These are phyloP conservation scores for Nepenthes mirabilis DNA, from an alignment of 148 eudicot genomes.

Conservation along the genomic window DNA sequence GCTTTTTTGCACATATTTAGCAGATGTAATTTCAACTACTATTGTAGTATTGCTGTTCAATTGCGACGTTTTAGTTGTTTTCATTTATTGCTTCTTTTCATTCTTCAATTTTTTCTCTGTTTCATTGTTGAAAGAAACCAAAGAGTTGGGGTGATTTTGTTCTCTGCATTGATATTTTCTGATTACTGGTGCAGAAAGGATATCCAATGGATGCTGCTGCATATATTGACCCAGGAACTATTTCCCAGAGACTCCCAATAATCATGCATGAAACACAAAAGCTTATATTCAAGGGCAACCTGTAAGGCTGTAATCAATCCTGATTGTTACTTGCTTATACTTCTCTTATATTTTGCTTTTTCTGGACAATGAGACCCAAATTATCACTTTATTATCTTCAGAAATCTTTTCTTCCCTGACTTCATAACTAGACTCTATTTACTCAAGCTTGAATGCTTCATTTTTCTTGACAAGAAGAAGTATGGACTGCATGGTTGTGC, in stretches of 20 bases:
- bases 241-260: conserved; percentile 67
- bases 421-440: not conserved
- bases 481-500: too few relatives aligned
- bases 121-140: too few relatives aligned
- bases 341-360: not conserved
- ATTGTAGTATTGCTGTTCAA: too few relatives aligned
- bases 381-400: not conserved
- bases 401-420: not conserved
- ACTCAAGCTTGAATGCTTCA: too few relatives aligned
- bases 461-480: too few relatives aligned
- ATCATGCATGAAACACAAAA: conserved; percentile 64
- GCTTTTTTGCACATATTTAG: too few relatives aligned
- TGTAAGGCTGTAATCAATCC: conserved; percentile 24
- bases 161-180: not conserved
- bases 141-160: too few relatives aligned
- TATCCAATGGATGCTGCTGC: conserved; percentile 69
- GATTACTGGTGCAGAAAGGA: conserved; percentile 62
- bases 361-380: not conserved
- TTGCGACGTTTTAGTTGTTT: too few relatives aligned
- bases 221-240: conserved; percentile 73
- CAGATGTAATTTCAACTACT: too few relatives aligned
- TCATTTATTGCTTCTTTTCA: too few relatives aligned
- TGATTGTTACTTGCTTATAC: conserved; percentile 7
- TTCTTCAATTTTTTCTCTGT: too few relatives aligned
- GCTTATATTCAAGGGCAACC: conserved; percentile 39